Conservation (phyloP, 352 stramenopile genomes). For the Detonula confervacea region DNA sequence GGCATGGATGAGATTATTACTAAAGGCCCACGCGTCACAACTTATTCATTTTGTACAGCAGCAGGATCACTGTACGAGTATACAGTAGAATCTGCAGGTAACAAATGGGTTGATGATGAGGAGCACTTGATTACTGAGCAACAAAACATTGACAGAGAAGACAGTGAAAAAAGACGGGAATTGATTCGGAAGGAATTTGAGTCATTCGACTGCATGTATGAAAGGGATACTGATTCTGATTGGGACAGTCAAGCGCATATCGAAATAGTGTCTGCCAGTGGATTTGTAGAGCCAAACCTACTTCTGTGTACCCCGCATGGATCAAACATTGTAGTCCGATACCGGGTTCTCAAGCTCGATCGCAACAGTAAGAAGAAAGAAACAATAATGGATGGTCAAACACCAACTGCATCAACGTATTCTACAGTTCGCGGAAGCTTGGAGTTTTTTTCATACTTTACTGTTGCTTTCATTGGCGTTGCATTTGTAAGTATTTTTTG, state of each 20-base stretch:
- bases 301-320: conserved; percentile 28
- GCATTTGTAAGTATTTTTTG: conserved; percentile 26
- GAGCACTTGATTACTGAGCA: conserved; percentile 26
- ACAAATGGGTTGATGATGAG: neutral
- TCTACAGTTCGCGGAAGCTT: conserved; percentile 10
- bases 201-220: conserved; percentile 15
- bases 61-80: conserved; percentile 36
- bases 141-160: conserved; percentile 13
- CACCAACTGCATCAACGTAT: conserved; percentile 17
- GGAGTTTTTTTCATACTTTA: conserved; percentile 20
- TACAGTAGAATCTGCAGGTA: conserved; percentile 27
- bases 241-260: conserved; percentile 33
- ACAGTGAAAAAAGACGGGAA: conserved; percentile 9
- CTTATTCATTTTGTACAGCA: conserved; percentile 27
- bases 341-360: conserved; percentile 9
- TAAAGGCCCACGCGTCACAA: conserved; percentile 24
- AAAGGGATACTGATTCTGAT: neutral
- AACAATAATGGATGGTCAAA: conserved; percentile 23
- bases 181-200: conserved; percentile 43
- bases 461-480: conserved; percentile 21
- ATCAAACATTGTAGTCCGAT: conserved; percentile 34
- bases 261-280: conserved; percentile 39
- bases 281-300: conserved; percentile 37
- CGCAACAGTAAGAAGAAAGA: conserved; percentile 1
- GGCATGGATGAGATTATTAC: no score